Evolutionary conservation across 1,284 basidiomycete genomes (phyloP), one percentile per base, ranked within the genome.

Genomic region (Trametes polyzona): DNA sequence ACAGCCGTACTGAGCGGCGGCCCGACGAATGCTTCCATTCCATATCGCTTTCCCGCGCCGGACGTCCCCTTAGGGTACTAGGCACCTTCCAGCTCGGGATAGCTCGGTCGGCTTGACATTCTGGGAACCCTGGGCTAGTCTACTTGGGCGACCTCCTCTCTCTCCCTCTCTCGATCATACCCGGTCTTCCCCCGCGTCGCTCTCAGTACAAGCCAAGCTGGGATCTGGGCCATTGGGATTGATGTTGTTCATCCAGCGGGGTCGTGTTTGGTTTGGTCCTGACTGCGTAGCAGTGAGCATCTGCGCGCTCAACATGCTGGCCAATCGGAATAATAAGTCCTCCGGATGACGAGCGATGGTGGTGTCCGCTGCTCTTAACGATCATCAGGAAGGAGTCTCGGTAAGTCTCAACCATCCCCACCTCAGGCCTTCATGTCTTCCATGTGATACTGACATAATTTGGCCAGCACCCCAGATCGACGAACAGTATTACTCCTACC

Each of bases 11-110:
- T n/a, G n/a, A n/a, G n/a, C n/a, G n/a, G n/a, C n/a, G n/a, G n/a
- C n/a, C n/a, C n/a, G n/a, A n/a, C n/a, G 49, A 27, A 19, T 47
- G 44, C 52, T 54, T 55, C 46, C 46, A 29, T 36, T 40, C 19
- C 21, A 44, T 23, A 10, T 11, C 40, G 33, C 46, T 42, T 30
- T 55, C 47, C 53, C 53, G 46, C 53, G 46, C 46, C 42, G 32
- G 19, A 21, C 39, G 23, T 26, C 52, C 36, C 12, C 33, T 36
- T 48, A 29, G 36, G 53, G 53, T 11, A 21, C 37, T 24, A 23
- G 14, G n/a, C 24, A n/a, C 23, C 39, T 21, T 43, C 53, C 53
- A 48, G 53, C 39, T 48, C 53, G 36, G 43, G 46, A 36, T 55
- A 40, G 29, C 23, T 37, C 43, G 23, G 44, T 43, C 17, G 32